Conservation (phyloP, 805 yeast genomes). For the Wickerhamomyces canadensis region DNA sequence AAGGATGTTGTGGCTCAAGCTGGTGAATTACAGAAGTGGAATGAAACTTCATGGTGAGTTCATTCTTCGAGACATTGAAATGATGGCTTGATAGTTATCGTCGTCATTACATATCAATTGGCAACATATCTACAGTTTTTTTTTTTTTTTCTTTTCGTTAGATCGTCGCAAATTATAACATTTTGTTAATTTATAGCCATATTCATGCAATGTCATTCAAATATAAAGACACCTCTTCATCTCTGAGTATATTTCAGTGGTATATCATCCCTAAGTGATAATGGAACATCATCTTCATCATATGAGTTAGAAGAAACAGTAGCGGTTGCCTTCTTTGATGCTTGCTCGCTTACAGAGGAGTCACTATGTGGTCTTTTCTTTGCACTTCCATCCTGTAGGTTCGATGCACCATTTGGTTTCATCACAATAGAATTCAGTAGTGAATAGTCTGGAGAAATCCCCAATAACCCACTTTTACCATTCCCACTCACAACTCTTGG, state of each 20-base stretch:
- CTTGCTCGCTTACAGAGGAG: slow-evolving; percentile 1
- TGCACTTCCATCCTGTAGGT: neutral
- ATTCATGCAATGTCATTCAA: too few relatives aligned
- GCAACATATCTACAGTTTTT: too few relatives aligned
- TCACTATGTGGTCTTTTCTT: slow-evolving; percentile 6
- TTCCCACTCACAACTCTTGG: neutral
- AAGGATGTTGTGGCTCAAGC: slow-evolving; percentile 36
- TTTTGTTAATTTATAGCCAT: too few relatives aligned
- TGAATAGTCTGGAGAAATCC: neutral
- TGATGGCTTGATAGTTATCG: too few relatives aligned
- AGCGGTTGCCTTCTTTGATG: slow-evolving; percentile 3
- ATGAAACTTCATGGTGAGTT: slow-evolving; percentile 25
- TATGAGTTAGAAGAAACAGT: neutral
- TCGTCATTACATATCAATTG: too few relatives aligned
- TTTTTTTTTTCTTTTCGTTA: too few relatives aligned
- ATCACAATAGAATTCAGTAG: neutral
- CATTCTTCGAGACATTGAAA: too few relatives aligned
- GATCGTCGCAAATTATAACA: too few relatives aligned
- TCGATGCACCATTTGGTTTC: too few relatives aligned
- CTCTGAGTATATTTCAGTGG: neutral
- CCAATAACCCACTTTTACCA: neutral
- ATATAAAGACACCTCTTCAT: too few relatives aligned
- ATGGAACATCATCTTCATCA: slow-evolving; percentile 7
- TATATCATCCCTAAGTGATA: neutral
- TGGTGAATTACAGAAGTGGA: slow-evolving; percentile 35